These are phyloP conservation scores for Escallonia herrerae DNA, from an alignment of 129 eudicot species.

Conservation along the genomic window DNA sequence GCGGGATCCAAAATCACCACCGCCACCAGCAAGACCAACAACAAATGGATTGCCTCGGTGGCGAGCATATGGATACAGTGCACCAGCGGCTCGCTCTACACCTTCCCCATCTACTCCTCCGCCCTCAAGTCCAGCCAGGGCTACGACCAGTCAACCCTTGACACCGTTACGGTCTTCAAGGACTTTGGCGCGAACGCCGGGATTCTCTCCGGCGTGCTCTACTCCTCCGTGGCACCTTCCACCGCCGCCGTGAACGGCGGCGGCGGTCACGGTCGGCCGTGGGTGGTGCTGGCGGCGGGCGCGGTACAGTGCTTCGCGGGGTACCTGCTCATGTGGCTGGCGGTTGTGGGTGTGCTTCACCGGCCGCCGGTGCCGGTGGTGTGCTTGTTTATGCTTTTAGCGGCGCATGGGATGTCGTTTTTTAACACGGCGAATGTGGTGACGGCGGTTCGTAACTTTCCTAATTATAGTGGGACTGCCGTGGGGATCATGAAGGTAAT, in stretches of 20 bases:
- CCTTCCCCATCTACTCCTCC: slow-evolving; percentile 80
- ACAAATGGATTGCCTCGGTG: slow-evolving; percentile 69
- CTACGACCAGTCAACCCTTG: slow-evolving; percentile 74
- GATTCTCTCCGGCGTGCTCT: slow-evolving; percentile 52
- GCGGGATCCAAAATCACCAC: too few relatives aligned
- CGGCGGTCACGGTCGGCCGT: slow-evolving; percentile 45
- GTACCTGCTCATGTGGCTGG: slow-evolving; percentile 69
- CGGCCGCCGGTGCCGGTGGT: slow-evolving; percentile 45
- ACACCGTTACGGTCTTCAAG: slow-evolving; percentile 66
- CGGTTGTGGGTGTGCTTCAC: slow-evolving; percentile 39
- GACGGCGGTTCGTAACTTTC: slow-evolving; percentile 66
- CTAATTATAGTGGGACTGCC: slow-evolving; percentile 58
- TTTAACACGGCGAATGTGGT: slow-evolving; percentile 80
- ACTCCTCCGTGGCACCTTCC: slow-evolving; percentile 40
- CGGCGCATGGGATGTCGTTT: slow-evolving; percentile 64
- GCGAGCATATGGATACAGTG: slow-evolving; percentile 81
- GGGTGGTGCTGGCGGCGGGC: slow-evolving; percentile 66
- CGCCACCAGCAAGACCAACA: slow-evolving; percentile 11
- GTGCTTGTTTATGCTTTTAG: slow-evolving; percentile 64
- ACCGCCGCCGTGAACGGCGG: slow-evolving; percentile 4
- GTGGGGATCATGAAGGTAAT: slow-evolving; percentile 90
- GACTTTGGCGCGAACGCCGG: slow-evolving; percentile 84
- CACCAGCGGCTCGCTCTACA: slow-evolving; percentile 87
- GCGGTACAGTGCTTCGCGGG: slow-evolving; percentile 62
- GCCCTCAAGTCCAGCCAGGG: slow-evolving; percentile 57